Evolutionary conservation across 495 filamentous ascomycete genomes (phyloP).

Genomic region (Penicillium bovifimosum): DNA sequence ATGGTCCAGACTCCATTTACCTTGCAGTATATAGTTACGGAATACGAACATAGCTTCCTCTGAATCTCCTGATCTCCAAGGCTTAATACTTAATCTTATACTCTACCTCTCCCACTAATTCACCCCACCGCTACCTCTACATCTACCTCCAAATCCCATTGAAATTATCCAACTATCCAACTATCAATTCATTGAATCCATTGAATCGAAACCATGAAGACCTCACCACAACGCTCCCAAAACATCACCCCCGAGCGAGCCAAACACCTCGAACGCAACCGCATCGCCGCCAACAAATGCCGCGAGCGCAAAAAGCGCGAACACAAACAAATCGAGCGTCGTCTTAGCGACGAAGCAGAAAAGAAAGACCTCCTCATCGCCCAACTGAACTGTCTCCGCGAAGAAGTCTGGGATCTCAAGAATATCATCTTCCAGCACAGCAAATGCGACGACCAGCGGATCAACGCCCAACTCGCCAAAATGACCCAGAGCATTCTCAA

Average conservation of each 20-base stretch:
- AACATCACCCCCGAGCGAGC: slow-evolving; percentile 15
- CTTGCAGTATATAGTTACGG: too few relatives aligned
- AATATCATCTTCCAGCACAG: slow-evolving; percentile 24
- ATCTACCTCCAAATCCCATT: too few relatives aligned
- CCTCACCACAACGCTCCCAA: background rate
- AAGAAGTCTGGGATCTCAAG: slow-evolving; percentile 22
- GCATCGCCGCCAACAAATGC: slow-evolving; percentile 27
- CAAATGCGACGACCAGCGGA: slow-evolving; percentile 15
- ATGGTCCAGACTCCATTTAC: background rate
- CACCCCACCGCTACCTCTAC: too few relatives aligned
- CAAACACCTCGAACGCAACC: slow-evolving; percentile 23
- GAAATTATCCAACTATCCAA: too few relatives aligned
- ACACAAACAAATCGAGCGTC: slow-evolving; percentile 16
- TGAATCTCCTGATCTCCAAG: too few relatives aligned
- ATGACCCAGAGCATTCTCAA: slow-evolving; percentile 11
- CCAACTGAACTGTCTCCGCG: slow-evolving; percentile 11
- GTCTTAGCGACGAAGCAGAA: slow-evolving; percentile 12
- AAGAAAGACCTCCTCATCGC: slow-evolving; percentile 17
- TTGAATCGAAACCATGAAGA: too few relatives aligned
- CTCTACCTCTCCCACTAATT: too few relatives aligned
- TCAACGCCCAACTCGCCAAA: slow-evolving; percentile 16
- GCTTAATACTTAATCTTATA: too few relatives aligned
- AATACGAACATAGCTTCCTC: too few relatives aligned
- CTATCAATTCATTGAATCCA: too few relatives aligned
- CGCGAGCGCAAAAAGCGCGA: slow-evolving; percentile 20